Conservation (phyloP, 2,329 filamentous ascomycete species). For the Alternaria consortialis region DNA sequence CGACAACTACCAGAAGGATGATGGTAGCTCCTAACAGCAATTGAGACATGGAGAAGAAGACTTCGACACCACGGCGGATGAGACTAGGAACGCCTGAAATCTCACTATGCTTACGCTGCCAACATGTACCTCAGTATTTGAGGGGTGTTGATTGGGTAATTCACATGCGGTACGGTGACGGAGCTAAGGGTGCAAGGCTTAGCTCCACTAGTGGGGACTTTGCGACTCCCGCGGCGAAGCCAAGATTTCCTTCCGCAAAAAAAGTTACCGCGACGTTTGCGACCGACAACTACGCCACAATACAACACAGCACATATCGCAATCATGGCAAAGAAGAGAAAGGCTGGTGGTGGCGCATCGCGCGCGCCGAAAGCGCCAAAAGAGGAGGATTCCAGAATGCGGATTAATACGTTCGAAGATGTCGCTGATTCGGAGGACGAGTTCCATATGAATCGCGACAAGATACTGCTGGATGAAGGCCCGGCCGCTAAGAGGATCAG, state of each 20-base stretch:
- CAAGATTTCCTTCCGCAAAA: constrained; percentile 37
- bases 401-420: constrained; percentile 73
- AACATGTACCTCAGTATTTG: neutral
- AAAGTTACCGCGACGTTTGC: constrained; percentile 32
- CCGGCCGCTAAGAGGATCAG: constrained; percentile 80
- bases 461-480: constrained; percentile 83
- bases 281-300: constrained; percentile 13
- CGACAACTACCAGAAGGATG: constrained; percentile 47
- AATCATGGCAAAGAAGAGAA: constrained; percentile 70
- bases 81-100: neutral
- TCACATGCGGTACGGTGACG: neutral
- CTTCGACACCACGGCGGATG: neutral
- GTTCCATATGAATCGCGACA: constrained; percentile 86
- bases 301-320: constrained; percentile 1
- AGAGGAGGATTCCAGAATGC: constrained; percentile 63
- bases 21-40: constrained; percentile 49
- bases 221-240: constrained; percentile 31
- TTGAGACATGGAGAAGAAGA: constrained; percentile 41
- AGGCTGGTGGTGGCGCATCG: constrained; percentile 64
- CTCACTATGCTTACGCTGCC: constrained; percentile 2
- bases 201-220: constrained; percentile 1
- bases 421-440: constrained; percentile 95
- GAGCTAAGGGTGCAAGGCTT: neutral
- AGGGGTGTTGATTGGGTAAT: neutral
- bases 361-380: constrained; percentile 47